A percentile compares a stretch with the other conserved stretches of the same genome.
Evolutionary conservation across 768 basidiomycete genomes (phyloP).

Genomic region (Atractiella rhizophila): DNA sequence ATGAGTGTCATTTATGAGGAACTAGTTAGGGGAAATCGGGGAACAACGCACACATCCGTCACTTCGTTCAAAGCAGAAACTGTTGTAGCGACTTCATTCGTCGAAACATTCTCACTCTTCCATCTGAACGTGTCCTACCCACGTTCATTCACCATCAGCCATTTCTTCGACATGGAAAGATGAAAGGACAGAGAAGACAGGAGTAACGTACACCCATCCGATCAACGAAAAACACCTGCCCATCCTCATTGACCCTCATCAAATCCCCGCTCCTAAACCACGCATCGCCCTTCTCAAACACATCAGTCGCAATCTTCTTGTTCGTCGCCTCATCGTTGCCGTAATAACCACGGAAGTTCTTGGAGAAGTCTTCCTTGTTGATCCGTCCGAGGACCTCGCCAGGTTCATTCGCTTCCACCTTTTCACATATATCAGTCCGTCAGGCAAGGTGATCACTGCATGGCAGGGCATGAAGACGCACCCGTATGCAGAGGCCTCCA

Average conservation of each 20-base stretch:
- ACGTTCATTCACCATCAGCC: no score
- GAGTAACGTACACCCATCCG: background rate
- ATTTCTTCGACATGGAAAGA: constrained; percentile 10
- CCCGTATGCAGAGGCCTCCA: constrained; percentile 4
- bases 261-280: constrained; percentile 9
- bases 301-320: constrained; percentile 13
- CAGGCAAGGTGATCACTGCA: background rate
- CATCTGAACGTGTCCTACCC: constrained; percentile 14
- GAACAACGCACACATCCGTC: constrained; percentile 9
- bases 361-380: background rate
- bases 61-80: constrained; percentile 6
- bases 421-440: background rate
- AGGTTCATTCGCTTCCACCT: constrained; percentile 1
- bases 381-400: constrained; percentile 11
- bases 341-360: constrained; percentile 8
- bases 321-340: constrained; percentile 6
- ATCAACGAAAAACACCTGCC: constrained; percentile 4
- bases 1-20: background rate
- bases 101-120: constrained; percentile 11
- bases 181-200: background rate
- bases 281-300: constrained; percentile 7
- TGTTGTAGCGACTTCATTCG: constrained; percentile 6
- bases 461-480: background rate
- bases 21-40: background rate
- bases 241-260: constrained; percentile 1